Percentiles rank a stretch among this genome's conserved stretches.
These are phyloP conservation scores for Phytophthora colocasiae DNA, from an alignment of 352 stramenopile species.

Conservation along the genomic window DNA sequence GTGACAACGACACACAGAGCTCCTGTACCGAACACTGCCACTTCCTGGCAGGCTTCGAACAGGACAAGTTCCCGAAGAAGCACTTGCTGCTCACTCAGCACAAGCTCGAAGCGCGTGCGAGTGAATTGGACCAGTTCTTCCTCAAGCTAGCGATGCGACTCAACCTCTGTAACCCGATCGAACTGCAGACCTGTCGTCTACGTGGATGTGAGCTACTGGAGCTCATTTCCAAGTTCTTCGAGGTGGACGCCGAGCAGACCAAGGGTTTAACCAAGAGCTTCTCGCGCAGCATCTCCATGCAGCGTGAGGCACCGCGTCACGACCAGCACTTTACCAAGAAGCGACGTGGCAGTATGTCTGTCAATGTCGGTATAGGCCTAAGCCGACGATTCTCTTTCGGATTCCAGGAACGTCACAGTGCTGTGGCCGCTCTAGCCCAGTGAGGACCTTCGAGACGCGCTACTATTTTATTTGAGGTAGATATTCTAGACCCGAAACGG, in stretches of 20 bases:
- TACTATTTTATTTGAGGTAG: constrained; percentile 34
- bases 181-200: constrained; percentile 52
- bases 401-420: constrained; percentile 22
- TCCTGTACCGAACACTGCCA: constrained; percentile 67
- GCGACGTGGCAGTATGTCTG: constrained; percentile 27
- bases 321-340: constrained; percentile 44
- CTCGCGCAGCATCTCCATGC: constrained; percentile 40
- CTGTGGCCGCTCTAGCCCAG: constrained; percentile 31
- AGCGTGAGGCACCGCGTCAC: constrained; percentile 26
- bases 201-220: constrained; percentile 52
- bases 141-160: constrained; percentile 71
- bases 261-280: constrained; percentile 17
- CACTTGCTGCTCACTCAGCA: constrained; percentile 72
- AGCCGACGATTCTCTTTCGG: constrained; percentile 33
- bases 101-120: constrained; percentile 59
- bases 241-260: constrained; percentile 36
- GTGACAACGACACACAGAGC: constrained; percentile 23
- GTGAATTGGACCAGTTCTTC: constrained; percentile 68
- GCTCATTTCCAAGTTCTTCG: constrained; percentile 61
- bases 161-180: constrained; percentile 61
- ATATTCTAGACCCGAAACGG: constrained; percentile 23
- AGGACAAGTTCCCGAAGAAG: constrained; percentile 83
- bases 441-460: constrained; percentile 11
- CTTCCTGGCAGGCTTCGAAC: constrained; percentile 70
- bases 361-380: constrained; percentile 21